phyloP scores from a whole-genome alignment of 2,329 filamentous ascomycete species.

The Aspergillus nomiae region DNA sequence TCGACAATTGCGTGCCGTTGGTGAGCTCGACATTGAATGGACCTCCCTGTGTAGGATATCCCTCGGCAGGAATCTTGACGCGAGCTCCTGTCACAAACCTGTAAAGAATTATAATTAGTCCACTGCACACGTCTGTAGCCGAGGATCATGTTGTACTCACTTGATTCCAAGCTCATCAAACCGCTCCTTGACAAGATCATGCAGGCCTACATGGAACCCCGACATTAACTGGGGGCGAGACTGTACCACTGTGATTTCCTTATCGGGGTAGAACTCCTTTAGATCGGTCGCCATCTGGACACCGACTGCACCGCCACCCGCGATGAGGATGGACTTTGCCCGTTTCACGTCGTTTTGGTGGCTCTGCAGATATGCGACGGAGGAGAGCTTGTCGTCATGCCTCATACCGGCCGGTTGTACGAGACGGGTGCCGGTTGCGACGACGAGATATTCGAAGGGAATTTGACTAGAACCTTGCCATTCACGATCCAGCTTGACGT shows the following conservation, averaged over 20 bases:
- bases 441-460: slow-evolving; percentile 35
- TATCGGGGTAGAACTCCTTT: slow-evolving; percentile 51
- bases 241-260: slow-evolving; percentile 51
- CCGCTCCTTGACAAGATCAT: slow-evolving; percentile 33
- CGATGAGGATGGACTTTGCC: slow-evolving; percentile 37
- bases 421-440: slow-evolving; percentile 38
- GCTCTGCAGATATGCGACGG: slow-evolving; percentile 34
- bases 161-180: slow-evolving; percentile 37
- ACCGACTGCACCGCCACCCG: slow-evolving; percentile 54
- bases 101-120: background rate
- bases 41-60: slow-evolving; percentile 29
- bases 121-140: background rate
- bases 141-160: slow-evolving; percentile 6
- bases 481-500: slow-evolving; percentile 36
- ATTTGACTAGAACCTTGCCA: slow-evolving; percentile 36
- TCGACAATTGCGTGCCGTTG: slow-evolving; percentile 35
- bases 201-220: slow-evolving; percentile 33
- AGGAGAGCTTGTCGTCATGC: slow-evolving; percentile 35
- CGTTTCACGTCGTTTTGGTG: slow-evolving; percentile 34
- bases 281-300: slow-evolving; percentile 55
- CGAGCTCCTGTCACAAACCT: slow-evolving; percentile 34
- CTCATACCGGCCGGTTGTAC: slow-evolving; percentile 37
- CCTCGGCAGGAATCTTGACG: slow-evolving; percentile 27
- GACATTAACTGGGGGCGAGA: slow-evolving; percentile 45
- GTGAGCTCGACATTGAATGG: slow-evolving; percentile 32